Evolutionary conservation across 495 filamentous ascomycete species (phyloP), one percentile per base, ranked within the genome.

Genomic region (Trichoderma reesei): DNA sequence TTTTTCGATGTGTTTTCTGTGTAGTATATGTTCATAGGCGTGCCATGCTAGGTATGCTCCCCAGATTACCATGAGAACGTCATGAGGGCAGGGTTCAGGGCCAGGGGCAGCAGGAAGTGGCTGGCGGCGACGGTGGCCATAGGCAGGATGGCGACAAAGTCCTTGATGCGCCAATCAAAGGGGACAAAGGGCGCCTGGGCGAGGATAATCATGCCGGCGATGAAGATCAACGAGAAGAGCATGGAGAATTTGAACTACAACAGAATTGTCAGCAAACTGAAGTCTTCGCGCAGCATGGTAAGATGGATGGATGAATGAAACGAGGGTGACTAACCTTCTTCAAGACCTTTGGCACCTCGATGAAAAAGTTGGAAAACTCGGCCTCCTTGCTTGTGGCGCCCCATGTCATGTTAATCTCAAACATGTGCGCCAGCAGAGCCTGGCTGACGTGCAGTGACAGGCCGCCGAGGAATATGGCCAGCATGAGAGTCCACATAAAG

Each of bases 91-190:
- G 89, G 89, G 70, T 91, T 91, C 59, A 91, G 77, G 20, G 82
- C 87, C 64, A 92, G 81, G 8, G 89, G 89, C 63, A 91, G 71
- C 60, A 91, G 72, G 65, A 90, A 77, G 70, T 92, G 89, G 66
- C 84, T 87, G 1, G 72, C 79, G 33, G 84, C 79, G 14, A 90
- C 85, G 0, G 89, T 90, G 1, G 86, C 83, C 86, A 91, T 87
- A 56, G 89, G 89, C 39, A 91, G 72, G 65, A 92, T 91, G 41
- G 89, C 89, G n/a, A 90, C 88, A 66, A 92, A 90, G 70, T 90
- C 87, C 41, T 73, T 84, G 67, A 91, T 90, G 66, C 78, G 77
- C 87, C 88, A 92, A 65, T 78, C 78, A 62, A 82, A 76, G 3
- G 87, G 88, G 2, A 90, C 75, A 66, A 88, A 90, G 3, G 77